Conservation (phyloP, 2,329 filamentous ascomycete genomes). For the Botrytis squamosa region DNA sequence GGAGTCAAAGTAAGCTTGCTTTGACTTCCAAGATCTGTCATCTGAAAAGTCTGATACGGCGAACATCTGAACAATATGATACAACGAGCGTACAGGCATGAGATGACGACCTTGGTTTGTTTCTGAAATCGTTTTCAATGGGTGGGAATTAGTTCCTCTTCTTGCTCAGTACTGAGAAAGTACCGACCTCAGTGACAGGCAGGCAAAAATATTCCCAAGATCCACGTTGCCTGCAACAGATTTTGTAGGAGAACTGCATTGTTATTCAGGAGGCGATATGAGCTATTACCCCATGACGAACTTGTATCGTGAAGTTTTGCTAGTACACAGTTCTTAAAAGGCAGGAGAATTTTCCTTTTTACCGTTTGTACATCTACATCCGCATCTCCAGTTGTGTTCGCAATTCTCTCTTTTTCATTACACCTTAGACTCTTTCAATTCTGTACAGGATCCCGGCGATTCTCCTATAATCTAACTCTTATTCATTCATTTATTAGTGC, state of each 20-base stretch:
- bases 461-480: constrained; percentile 13
- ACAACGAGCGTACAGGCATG: constrained; percentile 6
- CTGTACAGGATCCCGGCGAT: constrained; percentile 21
- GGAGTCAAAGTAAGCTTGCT: background rate
- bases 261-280: background rate
- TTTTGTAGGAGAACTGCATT: constrained; percentile 11
- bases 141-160: background rate
- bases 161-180: background rate
- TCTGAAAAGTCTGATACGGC: constrained; percentile 8
- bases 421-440: constrained; percentile 6
- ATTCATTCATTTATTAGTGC: constrained; percentile 22
- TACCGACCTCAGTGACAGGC: background rate
- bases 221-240: constrained; percentile 14
- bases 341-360: background rate
- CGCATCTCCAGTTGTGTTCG: background rate
- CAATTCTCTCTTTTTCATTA: background rate
- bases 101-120: background rate
- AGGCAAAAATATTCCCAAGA: background rate
- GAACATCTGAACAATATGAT: constrained; percentile 6
- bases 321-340: background rate
- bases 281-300: background rate
- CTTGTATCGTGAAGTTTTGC: background rate
- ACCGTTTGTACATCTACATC: constrained; percentile 14
- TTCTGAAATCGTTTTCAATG: background rate
- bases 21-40: constrained; percentile 2